Base-by-base conservation (phyloP, 140 eudicot genomes). In the Anethum foeniculum region DNA sequence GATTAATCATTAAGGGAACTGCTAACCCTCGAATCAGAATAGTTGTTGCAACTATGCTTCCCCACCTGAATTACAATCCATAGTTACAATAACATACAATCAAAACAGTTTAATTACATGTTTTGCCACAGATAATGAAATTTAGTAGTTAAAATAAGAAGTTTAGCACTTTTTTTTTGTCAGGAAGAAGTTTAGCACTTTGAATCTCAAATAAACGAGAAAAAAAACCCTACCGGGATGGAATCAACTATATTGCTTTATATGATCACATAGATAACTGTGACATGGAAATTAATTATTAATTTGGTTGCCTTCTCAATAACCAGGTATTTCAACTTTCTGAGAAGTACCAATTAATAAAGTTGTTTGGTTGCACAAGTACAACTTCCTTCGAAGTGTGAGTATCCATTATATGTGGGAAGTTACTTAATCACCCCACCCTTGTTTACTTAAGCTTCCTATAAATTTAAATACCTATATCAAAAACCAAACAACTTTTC, bases 1-100 rank as follows among this genome's bases (percentile, higher is more conserved):
- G 97, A 88, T 91, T 89, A 46, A 92, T 83, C 86, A 87, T 79
- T 78, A 95, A 80, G 2, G 98, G 99, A 83, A 95, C 49, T 30
- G 88, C 76, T 39, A 86, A 65, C 6, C 82, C 75, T 75, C 97
- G 94, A 82, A 95, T 91, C 79, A 92, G 2, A 58, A 95, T 28
- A 49, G 99, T 95, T 71, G 98, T 85, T 71, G 86, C 54, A 71
- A 74, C 91, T 80, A 95, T 95, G 80, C 98, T 88, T 74, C 90
- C 90, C 97, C 97, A 92, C 99, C 99, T 95, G 87, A 49, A 79
- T 46, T 44, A 8, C 14, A 44, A 75, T 46, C 4, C 25, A 43
- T 21, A 27, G 54, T 46, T 75, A n/a, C 18, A 30, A 44, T 75
- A 7, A 5, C 34, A 25, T 44, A 46, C 14, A 74, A 43, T 14